A percentile compares a stretch with the other conserved stretches of the same genome.
phyloP scores from a whole-genome alignment of 208 protist genomes.

The Vickermania spadyakhi region DNA sequence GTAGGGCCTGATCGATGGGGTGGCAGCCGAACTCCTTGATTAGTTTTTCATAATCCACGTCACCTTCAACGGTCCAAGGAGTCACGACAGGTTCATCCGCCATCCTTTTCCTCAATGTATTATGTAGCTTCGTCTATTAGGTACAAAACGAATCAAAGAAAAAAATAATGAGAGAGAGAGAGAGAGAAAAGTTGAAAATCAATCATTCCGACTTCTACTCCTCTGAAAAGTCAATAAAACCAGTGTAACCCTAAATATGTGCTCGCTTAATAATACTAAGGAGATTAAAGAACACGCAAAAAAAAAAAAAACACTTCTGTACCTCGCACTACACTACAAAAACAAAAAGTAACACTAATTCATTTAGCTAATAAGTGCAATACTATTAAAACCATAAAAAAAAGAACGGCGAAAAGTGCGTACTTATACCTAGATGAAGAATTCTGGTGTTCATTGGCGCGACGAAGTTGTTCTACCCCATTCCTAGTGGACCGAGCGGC shows the following conservation, averaged over 20 bases:
- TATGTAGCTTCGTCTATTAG: neutral
- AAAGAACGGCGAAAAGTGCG: slow-evolving; percentile 43
- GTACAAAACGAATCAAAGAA: neutral
- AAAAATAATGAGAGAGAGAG: slow-evolving; percentile 2
- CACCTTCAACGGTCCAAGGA: slow-evolving; percentile 89
- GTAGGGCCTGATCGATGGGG: slow-evolving; percentile 62
- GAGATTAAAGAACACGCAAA: too few species aligned
- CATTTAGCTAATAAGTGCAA: neutral
- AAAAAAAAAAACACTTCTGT: slow-evolving; percentile 10
- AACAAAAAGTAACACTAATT: too few species aligned
- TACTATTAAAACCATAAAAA: slow-evolving; percentile 27
- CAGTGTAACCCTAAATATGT: too few species aligned
- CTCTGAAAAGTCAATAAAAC: too few species aligned
- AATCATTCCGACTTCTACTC: too few species aligned
- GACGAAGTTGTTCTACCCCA: slow-evolving; percentile 46
- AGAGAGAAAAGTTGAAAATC: slow-evolving; percentile 5
- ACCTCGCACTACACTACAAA: too few species aligned
- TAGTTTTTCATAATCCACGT: slow-evolving; percentile 93
- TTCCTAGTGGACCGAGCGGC: slow-evolving; percentile 56
- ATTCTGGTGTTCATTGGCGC: slow-evolving; percentile 51
- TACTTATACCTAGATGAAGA: slow-evolving; percentile 43
- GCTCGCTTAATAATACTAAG: too few species aligned
- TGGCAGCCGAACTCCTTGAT: slow-evolving; percentile 89
- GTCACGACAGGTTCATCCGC: slow-evolving; percentile 48
- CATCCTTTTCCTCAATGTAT: neutral